Percentiles rank a stretch among this genome's conserved stretches.
These are phyloP conservation scores for Neltuma alba DNA, from an alignment of 306 rosid genomes.

Conservation along the genomic window DNA sequence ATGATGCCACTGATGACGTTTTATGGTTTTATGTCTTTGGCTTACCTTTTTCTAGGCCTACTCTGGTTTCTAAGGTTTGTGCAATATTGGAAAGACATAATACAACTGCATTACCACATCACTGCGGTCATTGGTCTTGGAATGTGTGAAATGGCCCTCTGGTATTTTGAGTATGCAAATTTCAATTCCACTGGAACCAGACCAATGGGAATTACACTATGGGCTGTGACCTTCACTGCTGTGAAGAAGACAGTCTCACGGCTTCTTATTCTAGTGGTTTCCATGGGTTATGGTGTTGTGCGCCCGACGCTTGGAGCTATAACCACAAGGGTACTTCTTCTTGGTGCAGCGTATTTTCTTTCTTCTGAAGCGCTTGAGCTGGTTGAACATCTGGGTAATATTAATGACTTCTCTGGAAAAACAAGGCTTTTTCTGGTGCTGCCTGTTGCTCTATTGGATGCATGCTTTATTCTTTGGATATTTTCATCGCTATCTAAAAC, in stretches of 20 bases:
- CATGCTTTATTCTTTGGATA: constrained; percentile 77
- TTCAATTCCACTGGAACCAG: constrained; percentile 74
- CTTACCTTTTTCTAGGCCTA: constrained; percentile 68
- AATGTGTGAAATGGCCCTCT: constrained; percentile 84
- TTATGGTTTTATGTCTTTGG: constrained; percentile 72
- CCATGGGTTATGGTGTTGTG: constrained; percentile 76
- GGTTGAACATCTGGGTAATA: constrained; percentile 78
- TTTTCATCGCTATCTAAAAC: constrained; percentile 76
- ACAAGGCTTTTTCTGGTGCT: constrained; percentile 67
- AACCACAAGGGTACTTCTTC: constrained; percentile 61
- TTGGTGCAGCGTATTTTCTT: constrained; percentile 62
- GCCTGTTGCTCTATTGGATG: constrained; percentile 74
- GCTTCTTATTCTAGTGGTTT: constrained; percentile 73
- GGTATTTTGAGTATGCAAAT: constrained; percentile 76
- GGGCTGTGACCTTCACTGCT: constrained; percentile 72
- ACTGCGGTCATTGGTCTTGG: constrained; percentile 79
- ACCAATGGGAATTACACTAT: constrained; percentile 70
- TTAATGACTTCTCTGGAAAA: constrained; percentile 74
- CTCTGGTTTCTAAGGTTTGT: constrained; percentile 73
- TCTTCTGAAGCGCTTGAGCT: constrained; percentile 81
- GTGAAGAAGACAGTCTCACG: constrained; percentile 72
- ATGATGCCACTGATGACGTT: constrained; percentile 73
- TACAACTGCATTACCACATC: constrained; percentile 72
- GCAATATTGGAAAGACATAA: constrained; percentile 67
- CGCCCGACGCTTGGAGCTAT: constrained; percentile 71